A percentile compares a stretch with the other conserved stretches of the same genome.
These are phyloP conservation scores for Emmonsiellopsis sp. DNA, from an alignment of 2,329 filamentous ascomycete species.

Conservation along the genomic window DNA sequence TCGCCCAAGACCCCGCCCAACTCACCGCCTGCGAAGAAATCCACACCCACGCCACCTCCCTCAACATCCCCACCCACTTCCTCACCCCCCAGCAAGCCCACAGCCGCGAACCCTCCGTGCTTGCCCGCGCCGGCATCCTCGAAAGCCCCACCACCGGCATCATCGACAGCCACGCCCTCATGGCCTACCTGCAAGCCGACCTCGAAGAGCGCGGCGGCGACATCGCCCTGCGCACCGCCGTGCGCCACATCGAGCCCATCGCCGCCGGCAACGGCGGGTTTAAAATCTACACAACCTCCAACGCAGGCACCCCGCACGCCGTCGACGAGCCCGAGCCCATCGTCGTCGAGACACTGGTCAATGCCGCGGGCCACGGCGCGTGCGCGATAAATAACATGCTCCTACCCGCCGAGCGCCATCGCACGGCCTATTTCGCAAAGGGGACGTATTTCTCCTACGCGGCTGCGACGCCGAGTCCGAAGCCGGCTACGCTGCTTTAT, in stretches of 20 bases:
- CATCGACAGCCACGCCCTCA: slow-evolving; percentile 74
- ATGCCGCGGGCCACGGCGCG: slow-evolving; percentile 74
- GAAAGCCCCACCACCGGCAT: slow-evolving; percentile 83
- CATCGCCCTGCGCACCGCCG: not conserved
- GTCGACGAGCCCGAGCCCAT: slow-evolving; percentile 43
- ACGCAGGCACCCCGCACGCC: slow-evolving; percentile 6
- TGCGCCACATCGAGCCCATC: slow-evolving; percentile 42
- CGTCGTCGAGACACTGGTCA: slow-evolving; percentile 68
- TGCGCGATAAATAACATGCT: slow-evolving; percentile 75
- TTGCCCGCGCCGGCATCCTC: slow-evolving; percentile 62
- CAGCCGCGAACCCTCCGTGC: slow-evolving; percentile 63
- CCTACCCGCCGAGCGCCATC: slow-evolving; percentile 42
- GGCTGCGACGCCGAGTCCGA: slow-evolving; percentile 45
- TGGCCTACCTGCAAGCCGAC: slow-evolving; percentile 67
- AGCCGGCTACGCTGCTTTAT: slow-evolving; percentile 68
- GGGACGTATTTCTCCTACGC: slow-evolving; percentile 89
- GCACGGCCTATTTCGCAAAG: slow-evolving; percentile 72
- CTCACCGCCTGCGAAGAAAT: slow-evolving; percentile 46
- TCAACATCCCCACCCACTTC: slow-evolving; percentile 64
- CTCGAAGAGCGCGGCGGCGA: slow-evolving; percentile 52
- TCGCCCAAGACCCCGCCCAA: slow-evolving; percentile 71
- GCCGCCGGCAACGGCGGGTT: slow-evolving; percentile 57
- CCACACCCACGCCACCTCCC: slow-evolving; percentile 43
- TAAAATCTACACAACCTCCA: slow-evolving; percentile 48
- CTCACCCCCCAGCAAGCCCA: slow-evolving; percentile 53